Evolutionary conservation across 345 rosid species (phyloP), one percentile per base, ranked within the genome.

Genomic region (Euphorbia pulcherrima): DNA sequence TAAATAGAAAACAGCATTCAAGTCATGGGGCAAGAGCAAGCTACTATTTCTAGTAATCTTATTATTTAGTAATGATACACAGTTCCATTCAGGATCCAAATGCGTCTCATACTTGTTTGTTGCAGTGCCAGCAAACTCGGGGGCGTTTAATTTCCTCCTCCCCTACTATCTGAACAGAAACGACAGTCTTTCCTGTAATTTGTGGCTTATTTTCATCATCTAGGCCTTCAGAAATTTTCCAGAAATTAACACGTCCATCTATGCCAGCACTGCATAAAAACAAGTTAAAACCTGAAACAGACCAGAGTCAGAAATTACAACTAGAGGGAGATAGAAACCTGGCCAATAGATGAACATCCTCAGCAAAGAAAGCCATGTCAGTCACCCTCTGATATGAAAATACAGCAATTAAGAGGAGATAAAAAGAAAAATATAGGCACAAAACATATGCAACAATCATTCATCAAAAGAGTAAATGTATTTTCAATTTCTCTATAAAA

Each of bases 41-140:
- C n/a, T n/a, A n/a, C n/a, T n/a, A n/a, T n/a, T n/a, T n/a, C n/a
- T n/a, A n/a, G n/a, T n/a, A n/a, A n/a, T n/a, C n/a, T n/a, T n/a
- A n/a, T n/a, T n/a, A n/a, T n/a, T n/a, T n/a, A n/a, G n/a, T n/a
- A n/a, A n/a, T n/a, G n/a, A n/a, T n/a, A n/a, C n/a, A n/a, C n/a
- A n/a, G n/a, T n/a, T n/a, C n/a, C n/a, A n/a, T 48, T 14, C 26
- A 66, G n/a, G 28, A 62, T 64, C n/a, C n/a, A n/a, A n/a, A n/a
- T n/a, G n/a, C n/a, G n/a, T n/a, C n/a, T n/a, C n/a, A n/a, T 85
- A 91, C 99, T 79, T 89, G 96, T 72, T 87, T 94, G 86, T 89
- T 88, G 71, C 84, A 84, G 72, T 94, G 97, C 99, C 99, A 94
- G 77, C 96, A 94, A 57, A 91, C 83, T 55, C 87, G 86, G 21